phyloP scores from a whole-genome alignment of 257 asterid genomes.

The Pogostemon cablin region DNA sequence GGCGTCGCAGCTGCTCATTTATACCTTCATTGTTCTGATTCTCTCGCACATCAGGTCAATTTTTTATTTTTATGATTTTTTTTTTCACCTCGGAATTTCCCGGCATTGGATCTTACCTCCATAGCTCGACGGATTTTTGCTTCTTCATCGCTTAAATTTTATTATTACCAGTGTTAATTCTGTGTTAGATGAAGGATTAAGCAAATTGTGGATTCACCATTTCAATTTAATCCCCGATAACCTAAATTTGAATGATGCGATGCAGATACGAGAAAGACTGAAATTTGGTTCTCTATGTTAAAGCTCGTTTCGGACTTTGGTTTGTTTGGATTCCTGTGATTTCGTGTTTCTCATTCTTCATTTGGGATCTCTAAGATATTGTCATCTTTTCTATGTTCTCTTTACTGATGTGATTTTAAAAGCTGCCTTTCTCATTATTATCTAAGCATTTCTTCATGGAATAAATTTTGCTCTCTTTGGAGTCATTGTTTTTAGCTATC shows the following conservation, averaged over 20 bases:
- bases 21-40: background rate
- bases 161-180: background rate
- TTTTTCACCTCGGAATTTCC: background rate
- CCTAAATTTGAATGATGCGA: slow-evolving; percentile 4
- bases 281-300: background rate
- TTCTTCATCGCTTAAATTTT: slow-evolving; percentile 12
- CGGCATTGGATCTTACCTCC: slow-evolving; percentile 27
- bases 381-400: background rate
- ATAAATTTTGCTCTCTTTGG: background rate
- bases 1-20: background rate
- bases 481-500: slow-evolving; percentile 5
- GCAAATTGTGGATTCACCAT: background rate
- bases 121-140: background rate
- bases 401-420: background rate
- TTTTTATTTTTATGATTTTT: background rate
- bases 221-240: slow-evolving; percentile 11
- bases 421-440: background rate
- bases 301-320: background rate
- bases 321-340: background rate
- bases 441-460: background rate
- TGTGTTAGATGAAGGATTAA: background rate
- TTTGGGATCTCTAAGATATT: background rate
- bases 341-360: slow-evolving; percentile 2
- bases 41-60: slow-evolving; percentile 28
- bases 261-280: background rate